Evolutionary conservation across 179 eudicot genomes (phyloP), one percentile per base, ranked within the genome.

Genomic region (Beta lomatogona): DNA sequence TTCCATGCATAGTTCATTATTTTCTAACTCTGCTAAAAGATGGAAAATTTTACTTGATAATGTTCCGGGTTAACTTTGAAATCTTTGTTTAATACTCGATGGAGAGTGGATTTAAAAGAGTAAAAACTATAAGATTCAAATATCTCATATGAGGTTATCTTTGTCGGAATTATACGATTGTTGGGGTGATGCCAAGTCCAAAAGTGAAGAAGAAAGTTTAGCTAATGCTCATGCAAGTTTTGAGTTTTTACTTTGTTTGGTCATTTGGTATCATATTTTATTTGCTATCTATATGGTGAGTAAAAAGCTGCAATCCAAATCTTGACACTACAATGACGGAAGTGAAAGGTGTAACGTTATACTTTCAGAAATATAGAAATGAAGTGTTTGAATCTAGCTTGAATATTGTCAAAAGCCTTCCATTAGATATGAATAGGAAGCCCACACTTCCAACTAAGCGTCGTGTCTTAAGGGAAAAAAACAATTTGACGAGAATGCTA

Each of bases 381-480:
- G 41, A 22, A 16, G 80, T 72, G 45, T 87, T 75, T 77, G 12
- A 21, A 19, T 6, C 25, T 57, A 71, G 71, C 50, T 19, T 76
- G 36, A 64, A 5, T 44, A 28, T n/a, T 55, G 80, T 83, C 63
- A 82, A 66, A 85, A 59, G 46, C 1, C 31, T 82, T 54, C 82
- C 77, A 8, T 3, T 21, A 5, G 79, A 79, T 0, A 63, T 84
- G 78, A 74, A 81, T 11, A 68, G 79, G 3, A 82, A 87, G 2
- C 72, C 78, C 21, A 54, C 1, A n/a, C 82, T 87, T 84, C 68
- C 55, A 7, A 4, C n/a, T 4, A 87, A 82, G 60, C 79, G 87
- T 58, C 9, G 31, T 57, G 60, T 57, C 60, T 4, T 57, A 57
- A 14, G 4, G 60, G 18, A 13, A 57, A 14, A 4, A 57, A 57